These are phyloP conservation scores for Termitomyces sp. DNA, from an alignment of 768 basidiomycete species.

Conservation along the genomic window DNA sequence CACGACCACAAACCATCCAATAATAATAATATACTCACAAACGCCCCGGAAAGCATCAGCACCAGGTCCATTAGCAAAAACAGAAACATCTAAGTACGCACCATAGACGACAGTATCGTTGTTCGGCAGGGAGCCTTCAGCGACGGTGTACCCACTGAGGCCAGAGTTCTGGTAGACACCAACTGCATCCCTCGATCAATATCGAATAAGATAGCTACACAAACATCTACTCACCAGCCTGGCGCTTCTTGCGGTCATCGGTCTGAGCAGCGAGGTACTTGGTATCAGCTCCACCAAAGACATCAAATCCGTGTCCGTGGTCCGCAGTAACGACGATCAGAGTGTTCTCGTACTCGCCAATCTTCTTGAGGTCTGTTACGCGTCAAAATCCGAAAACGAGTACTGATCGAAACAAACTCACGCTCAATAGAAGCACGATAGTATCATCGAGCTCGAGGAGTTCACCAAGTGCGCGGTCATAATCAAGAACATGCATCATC, in stretches of 20 bases:
- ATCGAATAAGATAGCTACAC: neutral
- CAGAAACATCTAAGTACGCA: conserved; percentile 41
- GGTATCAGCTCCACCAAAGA: conserved; percentile 30
- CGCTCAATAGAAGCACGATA: conserved; percentile 40
- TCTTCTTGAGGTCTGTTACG: conserved; percentile 37
- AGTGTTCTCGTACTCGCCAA: conserved; percentile 41
- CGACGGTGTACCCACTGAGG: conserved; percentile 39
- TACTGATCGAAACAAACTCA: conserved; percentile 22
- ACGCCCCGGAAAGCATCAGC: conserved; percentile 41
- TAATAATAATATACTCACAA: conserved; percentile 38
- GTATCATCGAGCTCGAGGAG: conserved; percentile 46
- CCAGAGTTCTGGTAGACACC: conserved; percentile 39
- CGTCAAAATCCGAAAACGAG: neutral
- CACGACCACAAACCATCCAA: neutral
- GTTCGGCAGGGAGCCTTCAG: conserved; percentile 34
- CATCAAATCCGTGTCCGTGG: conserved; percentile 48
- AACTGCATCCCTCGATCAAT: conserved; percentile 24
- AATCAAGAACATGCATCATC: conserved; percentile 50
- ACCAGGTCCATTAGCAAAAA: conserved; percentile 44
- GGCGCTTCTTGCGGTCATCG: conserved; percentile 23
- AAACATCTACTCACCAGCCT: conserved; percentile 17
- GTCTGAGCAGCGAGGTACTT: conserved; percentile 24
- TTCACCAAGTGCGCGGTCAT: conserved; percentile 46
- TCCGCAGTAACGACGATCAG: conserved; percentile 46
- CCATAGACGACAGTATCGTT: conserved; percentile 39